Evolutionary conservation across 192 early-diverging fungal species (phyloP), one percentile per base, ranked within the genome.

Genomic region (Rhizoclosmatium sp.): DNA sequence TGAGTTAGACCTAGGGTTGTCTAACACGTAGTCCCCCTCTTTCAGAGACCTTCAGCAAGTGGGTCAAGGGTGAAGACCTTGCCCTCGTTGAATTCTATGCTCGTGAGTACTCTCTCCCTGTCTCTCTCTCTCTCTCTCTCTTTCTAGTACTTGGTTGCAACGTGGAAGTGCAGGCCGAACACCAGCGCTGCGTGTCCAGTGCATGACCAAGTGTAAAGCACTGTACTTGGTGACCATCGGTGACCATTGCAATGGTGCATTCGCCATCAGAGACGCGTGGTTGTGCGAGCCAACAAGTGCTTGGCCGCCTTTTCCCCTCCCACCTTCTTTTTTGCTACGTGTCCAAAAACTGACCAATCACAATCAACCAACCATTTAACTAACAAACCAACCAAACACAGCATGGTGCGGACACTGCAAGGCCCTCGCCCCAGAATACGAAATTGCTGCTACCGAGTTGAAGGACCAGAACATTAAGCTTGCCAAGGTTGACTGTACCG

Each of bases 371-470:
- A 31, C 31, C 31, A 31, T 31, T 31, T 31, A 31, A 31, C 31
- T 31, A 31, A 31, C 31, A 31, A 31, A 31, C 31, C 31, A 31
- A 31, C 31, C n/a, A 54, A 54, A 7, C 5, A 54, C 51, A 81
- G 74, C 96, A 46, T 99, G 95, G 97, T 99, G 97, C 85, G 95
- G 96, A 69, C 94, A 99, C 91, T 99, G 97, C 87, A 95, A 98
- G 89, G 87, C 68, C 39, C 80, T 90, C 86, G 96, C 96, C 39
- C 97, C 97, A 68, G 94, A 98, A 75, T 99, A 96, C 84, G 97
- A 97, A 82, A 85, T 88, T 60, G 97, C 96, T 62, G 97, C 97
- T 76, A 93, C 94, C 10, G 71, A 86, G 67, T 91, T 99, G 62
- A 96, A 96, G 89, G 84, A 85, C 19, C 82, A 87, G 54, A 86